phyloP scores from a whole-genome alignment of 441 rosid genomes.

The Heliophila coronopifolia region DNA sequence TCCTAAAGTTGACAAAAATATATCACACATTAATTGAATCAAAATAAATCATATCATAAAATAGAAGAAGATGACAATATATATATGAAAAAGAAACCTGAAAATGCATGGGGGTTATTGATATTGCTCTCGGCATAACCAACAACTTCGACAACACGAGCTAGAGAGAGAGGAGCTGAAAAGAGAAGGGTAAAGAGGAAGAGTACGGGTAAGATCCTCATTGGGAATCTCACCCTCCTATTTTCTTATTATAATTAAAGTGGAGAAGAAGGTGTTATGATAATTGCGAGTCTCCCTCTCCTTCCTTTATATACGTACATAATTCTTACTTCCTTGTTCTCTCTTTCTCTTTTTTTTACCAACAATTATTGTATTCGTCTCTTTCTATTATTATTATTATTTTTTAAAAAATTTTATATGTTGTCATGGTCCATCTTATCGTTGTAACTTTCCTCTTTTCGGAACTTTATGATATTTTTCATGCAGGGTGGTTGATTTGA shows the following conservation, averaged over 20 bases:
- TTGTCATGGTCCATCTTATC: conserved; percentile 15
- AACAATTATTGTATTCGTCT: conserved; percentile 21
- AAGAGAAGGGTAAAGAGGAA: conserved; percentile 13
- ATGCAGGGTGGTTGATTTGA: conserved; percentile 31
- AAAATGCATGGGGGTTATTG: conserved; percentile 41
- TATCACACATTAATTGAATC: background rate
- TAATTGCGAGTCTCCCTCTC: conserved; percentile 2
- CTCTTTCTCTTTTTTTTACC: background rate
- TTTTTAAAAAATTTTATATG: too few relatives aligned
- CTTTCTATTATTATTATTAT: conserved; percentile 1
- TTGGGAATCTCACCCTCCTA: conserved; percentile 35
- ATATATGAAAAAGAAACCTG: conserved; percentile 34
- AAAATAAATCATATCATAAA: too few relatives aligned
- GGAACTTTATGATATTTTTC: conserved; percentile 19
- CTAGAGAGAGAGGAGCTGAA: conserved; percentile 21
- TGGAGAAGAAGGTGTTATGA: conserved; percentile 18
- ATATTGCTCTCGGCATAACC: conserved; percentile 43
- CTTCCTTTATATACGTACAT: too few relatives aligned
- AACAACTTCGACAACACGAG: conserved; percentile 33
- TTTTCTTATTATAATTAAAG: too few relatives aligned
- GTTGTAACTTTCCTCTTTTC: conserved; percentile 4
- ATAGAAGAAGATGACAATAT: background rate
- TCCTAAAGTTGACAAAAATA: conserved; percentile 38
- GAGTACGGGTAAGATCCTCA: conserved; percentile 45
- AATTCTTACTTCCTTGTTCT: background rate